These are phyloP conservation scores for Aspergillus thermomutatus DNA, from an alignment of 2,329 filamentous ascomycete species.

Conservation along the genomic window DNA sequence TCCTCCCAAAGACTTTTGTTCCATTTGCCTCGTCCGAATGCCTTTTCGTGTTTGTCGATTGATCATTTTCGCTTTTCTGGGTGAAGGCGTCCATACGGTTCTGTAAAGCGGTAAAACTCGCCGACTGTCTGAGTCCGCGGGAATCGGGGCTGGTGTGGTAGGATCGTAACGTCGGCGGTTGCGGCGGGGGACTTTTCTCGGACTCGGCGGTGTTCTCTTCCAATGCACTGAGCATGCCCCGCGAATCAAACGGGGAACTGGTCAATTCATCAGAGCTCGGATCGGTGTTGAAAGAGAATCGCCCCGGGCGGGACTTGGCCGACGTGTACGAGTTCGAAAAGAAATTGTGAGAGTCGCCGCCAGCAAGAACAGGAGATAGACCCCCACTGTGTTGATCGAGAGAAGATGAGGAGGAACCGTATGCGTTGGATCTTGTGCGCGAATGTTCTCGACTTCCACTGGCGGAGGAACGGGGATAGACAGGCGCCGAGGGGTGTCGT, in stretches of 20 bases:
- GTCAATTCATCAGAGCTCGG: constrained; percentile 46
- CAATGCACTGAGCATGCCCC: constrained; percentile 43
- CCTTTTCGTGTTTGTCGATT: constrained; percentile 62
- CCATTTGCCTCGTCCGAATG: constrained; percentile 75
- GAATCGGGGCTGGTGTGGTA: constrained; percentile 56
- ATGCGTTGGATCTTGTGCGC: constrained; percentile 45
- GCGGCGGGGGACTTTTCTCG: constrained; percentile 30
- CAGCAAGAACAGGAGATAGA: constrained; percentile 37
- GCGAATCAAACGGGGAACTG: constrained; percentile 42
- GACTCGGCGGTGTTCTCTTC: constrained; percentile 39
- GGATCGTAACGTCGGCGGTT: constrained; percentile 44
- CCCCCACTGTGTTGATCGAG: constrained; percentile 42
- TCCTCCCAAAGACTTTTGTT: constrained; percentile 55
- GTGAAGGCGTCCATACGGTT: constrained; percentile 51
- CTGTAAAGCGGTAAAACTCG: constrained; percentile 57
- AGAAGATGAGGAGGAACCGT: constrained; percentile 48
- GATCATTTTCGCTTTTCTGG: constrained; percentile 41
- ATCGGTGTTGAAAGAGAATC: constrained; percentile 32
- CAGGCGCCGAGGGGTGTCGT: constrained; percentile 46
- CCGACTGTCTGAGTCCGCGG: constrained; percentile 62
- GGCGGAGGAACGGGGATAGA: constrained; percentile 42
- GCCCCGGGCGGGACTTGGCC: constrained; percentile 32
- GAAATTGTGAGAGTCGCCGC: constrained; percentile 29
- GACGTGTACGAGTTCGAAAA: constrained; percentile 21
- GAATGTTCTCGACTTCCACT: constrained; percentile 40